Base-by-base conservation (phyloP, 2,329 filamentous ascomycete genomes). In the Ophioceras dolichostomum region DNA sequence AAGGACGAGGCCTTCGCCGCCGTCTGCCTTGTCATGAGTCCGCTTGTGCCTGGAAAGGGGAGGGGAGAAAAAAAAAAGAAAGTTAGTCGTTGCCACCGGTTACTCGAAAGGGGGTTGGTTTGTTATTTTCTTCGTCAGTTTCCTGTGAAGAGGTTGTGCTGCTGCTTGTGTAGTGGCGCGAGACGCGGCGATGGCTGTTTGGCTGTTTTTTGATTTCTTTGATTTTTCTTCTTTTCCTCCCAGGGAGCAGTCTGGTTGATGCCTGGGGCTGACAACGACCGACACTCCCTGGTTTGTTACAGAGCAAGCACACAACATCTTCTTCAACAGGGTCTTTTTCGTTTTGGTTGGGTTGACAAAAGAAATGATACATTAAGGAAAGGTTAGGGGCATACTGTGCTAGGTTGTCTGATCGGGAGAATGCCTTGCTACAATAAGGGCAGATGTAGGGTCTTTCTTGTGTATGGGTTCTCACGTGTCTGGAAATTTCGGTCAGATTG, bases 361-460 rank as follows among this genome's bases (percentile, higher is more conserved):
- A 42, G 42, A 51, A 46, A 52, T 42, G 56, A 51, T 44, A 58
- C 44, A 52, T 37, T 43, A 44, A 55, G 60, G 46, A 53, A 63
- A 60, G 58, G 45, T 42, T 42, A 52, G 55, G 54, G 50, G 55
- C 75, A 64, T 86, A 94, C 83, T 98, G 91, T 60, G 91, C 91
- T 63, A 98, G 82, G 61, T 98, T 98, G 68, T 98, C 91, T 54
- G 89, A 96, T 64, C 91, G 75, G 42, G 91, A 96, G 62, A 98
- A 98, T 47, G 89, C 89, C 71, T 96, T 96, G 73, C 84, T 94
- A 76, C 91, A 98, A 61, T 94, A 81, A 50, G 84, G 83, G 75
- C 91, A 98, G 57, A 93, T 81, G 64, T 98, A 98, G 50, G 91
- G 91, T 65, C 89, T 85, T 70, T 98, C 91, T 71, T 98, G 91